Percentiles rank a stretch among this genome's conserved stretches.
Conservation (phyloP, 2,329 filamentous ascomycete species). For the Pseudocercospora macadamiae region DNA sequence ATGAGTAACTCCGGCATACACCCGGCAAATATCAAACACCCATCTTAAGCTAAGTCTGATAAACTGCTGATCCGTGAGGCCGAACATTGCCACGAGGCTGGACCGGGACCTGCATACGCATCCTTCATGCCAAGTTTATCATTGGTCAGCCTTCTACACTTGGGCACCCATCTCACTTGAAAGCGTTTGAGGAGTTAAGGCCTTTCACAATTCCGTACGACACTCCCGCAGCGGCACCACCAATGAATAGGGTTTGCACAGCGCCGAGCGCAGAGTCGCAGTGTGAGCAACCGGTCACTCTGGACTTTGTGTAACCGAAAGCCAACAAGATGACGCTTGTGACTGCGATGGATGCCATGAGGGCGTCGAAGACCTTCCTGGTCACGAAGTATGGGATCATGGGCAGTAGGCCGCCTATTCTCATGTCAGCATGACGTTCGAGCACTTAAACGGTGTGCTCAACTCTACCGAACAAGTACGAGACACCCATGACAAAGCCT, state of each 20-base stretch:
- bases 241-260: conserved; percentile 41
- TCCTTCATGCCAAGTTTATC: too few relatives aligned
- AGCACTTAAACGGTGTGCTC: not conserved
- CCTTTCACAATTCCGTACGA: conserved; percentile 46
- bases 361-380: conserved; percentile 43
- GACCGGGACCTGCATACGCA: too few relatives aligned
- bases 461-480: conserved; percentile 42
- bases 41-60: not conserved
- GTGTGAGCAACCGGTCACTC: conserved; percentile 33
- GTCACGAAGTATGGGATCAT: conserved; percentile 57
- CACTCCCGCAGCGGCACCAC: conserved; percentile 40
- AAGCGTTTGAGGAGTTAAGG: conserved; percentile 26
- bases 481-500: conserved; percentile 44
- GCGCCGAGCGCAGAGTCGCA: conserved; percentile 36
- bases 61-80: not conserved
- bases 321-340: conserved; percentile 53
- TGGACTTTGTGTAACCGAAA: conserved; percentile 56
- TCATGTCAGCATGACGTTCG: conserved; percentile 7
- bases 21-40: not conserved
- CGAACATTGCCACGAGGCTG: not conserved
- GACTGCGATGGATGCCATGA: conserved; percentile 55
- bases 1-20: not conserved
- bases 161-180: conserved; percentile 1
- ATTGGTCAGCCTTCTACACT: too few relatives aligned
- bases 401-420: conserved; percentile 45